phyloP scores from a whole-genome alignment of 73 alveolate genomes.

The Effrenium voratum region DNA sequence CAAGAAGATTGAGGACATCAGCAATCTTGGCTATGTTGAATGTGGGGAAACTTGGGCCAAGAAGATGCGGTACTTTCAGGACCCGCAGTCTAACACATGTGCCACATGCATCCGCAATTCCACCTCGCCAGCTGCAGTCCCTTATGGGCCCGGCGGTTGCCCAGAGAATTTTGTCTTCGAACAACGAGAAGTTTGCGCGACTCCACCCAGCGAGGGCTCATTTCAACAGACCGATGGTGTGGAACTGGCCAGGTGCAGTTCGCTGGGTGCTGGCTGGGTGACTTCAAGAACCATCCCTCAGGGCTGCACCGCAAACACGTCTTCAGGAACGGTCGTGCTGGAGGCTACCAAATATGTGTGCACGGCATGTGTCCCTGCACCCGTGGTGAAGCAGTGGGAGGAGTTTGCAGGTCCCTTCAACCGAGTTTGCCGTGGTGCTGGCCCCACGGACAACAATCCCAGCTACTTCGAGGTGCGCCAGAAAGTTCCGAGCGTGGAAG shows the following conservation, averaged over 20 bases:
- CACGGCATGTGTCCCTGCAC: conserved; percentile 15
- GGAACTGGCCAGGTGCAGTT: conserved; percentile 17
- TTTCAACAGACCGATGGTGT: not conserved
- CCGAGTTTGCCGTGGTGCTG: conserved; percentile 54
- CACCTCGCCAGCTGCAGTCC: not conserved
- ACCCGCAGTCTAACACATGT: conserved; percentile 2
- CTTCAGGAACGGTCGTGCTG: conserved; percentile 6
- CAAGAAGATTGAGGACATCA: not conserved
- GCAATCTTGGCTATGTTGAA: not conserved
- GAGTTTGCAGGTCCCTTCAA: conserved; percentile 51
- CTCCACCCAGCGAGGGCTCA: conserved; percentile 14
- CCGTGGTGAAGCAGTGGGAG: conserved; percentile 42
- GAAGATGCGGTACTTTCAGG: conserved; percentile 4
- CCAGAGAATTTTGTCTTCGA: not conserved
- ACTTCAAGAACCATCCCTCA: not conserved
- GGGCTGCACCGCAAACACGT: not conserved
- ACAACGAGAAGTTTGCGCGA: conserved; percentile 14
- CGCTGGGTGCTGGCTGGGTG: not conserved
- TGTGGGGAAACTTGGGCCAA: not conserved
- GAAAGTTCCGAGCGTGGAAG: not conserved
- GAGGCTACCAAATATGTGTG: not conserved
- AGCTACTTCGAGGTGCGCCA: conserved; percentile 11
- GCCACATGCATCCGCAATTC: not conserved
- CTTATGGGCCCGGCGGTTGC: conserved; percentile 7
- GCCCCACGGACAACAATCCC: conserved; percentile 18